Percentiles rank a stretch among this genome's conserved stretches.
phyloP scores from a whole-genome alignment of 2,329 filamentous ascomycete species.

The Ceratocystis cubensis region DNA sequence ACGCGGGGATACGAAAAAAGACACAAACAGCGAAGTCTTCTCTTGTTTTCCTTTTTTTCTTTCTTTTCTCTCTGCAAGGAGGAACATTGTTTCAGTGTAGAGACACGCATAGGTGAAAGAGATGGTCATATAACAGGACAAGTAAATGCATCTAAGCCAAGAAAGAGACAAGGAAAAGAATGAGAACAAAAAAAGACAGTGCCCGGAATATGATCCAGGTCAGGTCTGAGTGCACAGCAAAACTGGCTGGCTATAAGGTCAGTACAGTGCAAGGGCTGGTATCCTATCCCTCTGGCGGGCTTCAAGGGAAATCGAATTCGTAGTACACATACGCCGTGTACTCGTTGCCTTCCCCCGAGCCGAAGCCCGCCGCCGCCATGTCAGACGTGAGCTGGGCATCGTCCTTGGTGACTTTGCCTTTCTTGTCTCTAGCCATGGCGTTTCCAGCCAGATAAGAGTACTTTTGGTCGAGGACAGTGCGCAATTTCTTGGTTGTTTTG shows the following conservation, averaged over 20 bases:
- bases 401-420: conserved; percentile 81
- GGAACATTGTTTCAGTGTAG: conserved; percentile 3
- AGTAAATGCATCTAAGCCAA: conserved; percentile 4
- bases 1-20: neutral
- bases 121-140: neutral
- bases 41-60: neutral
- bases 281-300: neutral
- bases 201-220: neutral
- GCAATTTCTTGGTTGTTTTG: conserved; percentile 72
- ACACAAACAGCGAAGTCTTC: too few relatives aligned
- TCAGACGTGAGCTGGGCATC: conserved; percentile 68
- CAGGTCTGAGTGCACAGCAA: neutral
- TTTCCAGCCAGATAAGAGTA: conserved; percentile 93
- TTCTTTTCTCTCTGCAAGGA: neutral
- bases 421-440: conserved; percentile 86
- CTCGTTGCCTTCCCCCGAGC: conserved; percentile 59
- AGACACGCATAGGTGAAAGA: neutral
- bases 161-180: neutral
- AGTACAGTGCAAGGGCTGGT: neutral
- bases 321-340: conserved; percentile 98
- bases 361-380: conserved; percentile 62
- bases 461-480: conserved; percentile 62
- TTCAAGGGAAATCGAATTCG: conserved; percentile 63
- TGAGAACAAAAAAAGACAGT: neutral
- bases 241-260: neutral